Evolutionary conservation across 495 filamentous ascomycete species (phyloP).

Genomic region (Hamigera avellanea): DNA sequence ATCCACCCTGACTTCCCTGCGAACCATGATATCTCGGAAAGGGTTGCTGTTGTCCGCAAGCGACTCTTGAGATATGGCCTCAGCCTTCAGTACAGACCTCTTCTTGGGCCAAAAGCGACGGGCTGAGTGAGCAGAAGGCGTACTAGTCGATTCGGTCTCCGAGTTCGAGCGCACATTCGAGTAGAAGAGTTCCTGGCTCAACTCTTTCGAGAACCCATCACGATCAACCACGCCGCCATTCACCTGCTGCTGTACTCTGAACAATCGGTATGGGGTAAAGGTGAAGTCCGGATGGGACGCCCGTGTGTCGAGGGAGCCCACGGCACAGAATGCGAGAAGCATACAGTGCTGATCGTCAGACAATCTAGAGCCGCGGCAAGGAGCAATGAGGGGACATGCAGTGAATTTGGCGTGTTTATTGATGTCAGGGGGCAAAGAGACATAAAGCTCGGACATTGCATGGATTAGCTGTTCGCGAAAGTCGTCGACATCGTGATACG

Average conservation of each 20-base stretch:
- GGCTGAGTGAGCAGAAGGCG: slow-evolving; percentile 16
- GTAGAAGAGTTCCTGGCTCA: slow-evolving; percentile 19
- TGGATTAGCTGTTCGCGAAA: slow-evolving; percentile 31
- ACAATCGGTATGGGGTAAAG: slow-evolving; percentile 43
- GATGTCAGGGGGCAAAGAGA: slow-evolving; percentile 33
- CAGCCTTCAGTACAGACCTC: slow-evolving; percentile 6
- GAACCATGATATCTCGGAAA: slow-evolving; percentile 41
- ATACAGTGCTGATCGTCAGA: slow-evolving; percentile 19
- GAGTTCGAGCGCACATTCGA: slow-evolving; percentile 19
- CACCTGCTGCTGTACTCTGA: slow-evolving; percentile 44
- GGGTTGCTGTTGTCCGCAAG: slow-evolving; percentile 11
- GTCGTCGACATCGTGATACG: slow-evolving; percentile 19
- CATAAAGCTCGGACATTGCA: slow-evolving; percentile 28
- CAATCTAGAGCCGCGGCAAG: slow-evolving; percentile 18
- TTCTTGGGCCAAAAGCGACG: slow-evolving; percentile 22
- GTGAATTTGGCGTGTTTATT: slow-evolving; percentile 37
- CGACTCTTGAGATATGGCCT: slow-evolving; percentile 18
- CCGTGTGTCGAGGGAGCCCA: slow-evolving; percentile 38
- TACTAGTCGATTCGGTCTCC: slow-evolving; percentile 15
- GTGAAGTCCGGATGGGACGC: slow-evolving; percentile 25
- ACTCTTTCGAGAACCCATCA: slow-evolving; percentile 36
- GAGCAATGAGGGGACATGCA: slow-evolving; percentile 32
- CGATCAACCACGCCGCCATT: slow-evolving; percentile 38
- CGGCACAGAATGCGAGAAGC: slow-evolving; percentile 44
- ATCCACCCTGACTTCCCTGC: slow-evolving; percentile 41